Conservation (phyloP, 2,329 filamentous ascomycete genomes). For the Fusarium goolgardi region DNA sequence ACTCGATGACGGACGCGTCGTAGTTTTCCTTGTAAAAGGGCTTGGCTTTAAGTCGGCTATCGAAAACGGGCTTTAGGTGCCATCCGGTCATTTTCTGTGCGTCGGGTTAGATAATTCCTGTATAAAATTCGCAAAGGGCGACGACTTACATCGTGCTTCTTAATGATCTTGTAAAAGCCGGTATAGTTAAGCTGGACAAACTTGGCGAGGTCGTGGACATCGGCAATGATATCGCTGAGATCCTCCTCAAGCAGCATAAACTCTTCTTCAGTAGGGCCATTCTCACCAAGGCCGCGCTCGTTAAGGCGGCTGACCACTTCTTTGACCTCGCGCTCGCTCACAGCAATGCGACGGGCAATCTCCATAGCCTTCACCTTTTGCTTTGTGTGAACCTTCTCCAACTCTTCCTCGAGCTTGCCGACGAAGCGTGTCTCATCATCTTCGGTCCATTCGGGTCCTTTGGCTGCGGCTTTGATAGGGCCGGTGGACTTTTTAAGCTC, state of each 20-base stretch:
- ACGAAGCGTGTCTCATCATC: constrained; percentile 94
- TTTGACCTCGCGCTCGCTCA: constrained; percentile 88
- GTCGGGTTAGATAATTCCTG: constrained; percentile 36
- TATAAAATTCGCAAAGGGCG: background rate
- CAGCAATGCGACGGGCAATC: constrained; percentile 89
- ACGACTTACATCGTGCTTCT: constrained; percentile 90
- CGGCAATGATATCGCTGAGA: constrained; percentile 96
- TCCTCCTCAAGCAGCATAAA: constrained; percentile 95
- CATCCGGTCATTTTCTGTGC: constrained; percentile 89
- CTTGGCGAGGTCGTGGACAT: constrained; percentile 97
- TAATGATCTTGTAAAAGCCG: constrained; percentile 99
- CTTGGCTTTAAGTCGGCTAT: constrained; percentile 91
- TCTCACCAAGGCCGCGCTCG: constrained; percentile 66
- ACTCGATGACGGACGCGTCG: constrained; percentile 92
- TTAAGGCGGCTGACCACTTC: constrained; percentile 84
- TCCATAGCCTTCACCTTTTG: constrained; percentile 98
- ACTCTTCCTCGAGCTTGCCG: constrained; percentile 84
- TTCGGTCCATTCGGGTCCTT: constrained; percentile 79
- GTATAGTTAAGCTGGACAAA: constrained; percentile 99
- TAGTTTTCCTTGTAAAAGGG: constrained; percentile 99
- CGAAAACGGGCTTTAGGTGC: constrained; percentile 96
- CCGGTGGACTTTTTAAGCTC: constrained; percentile 82
- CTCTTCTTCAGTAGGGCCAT: constrained; percentile 84
- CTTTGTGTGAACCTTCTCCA: constrained; percentile 98
- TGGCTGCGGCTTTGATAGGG: constrained; percentile 54